phyloP scores from a whole-genome alignment of 2,329 filamentous ascomycete species.

The Hymenoscyphus occultus region DNA sequence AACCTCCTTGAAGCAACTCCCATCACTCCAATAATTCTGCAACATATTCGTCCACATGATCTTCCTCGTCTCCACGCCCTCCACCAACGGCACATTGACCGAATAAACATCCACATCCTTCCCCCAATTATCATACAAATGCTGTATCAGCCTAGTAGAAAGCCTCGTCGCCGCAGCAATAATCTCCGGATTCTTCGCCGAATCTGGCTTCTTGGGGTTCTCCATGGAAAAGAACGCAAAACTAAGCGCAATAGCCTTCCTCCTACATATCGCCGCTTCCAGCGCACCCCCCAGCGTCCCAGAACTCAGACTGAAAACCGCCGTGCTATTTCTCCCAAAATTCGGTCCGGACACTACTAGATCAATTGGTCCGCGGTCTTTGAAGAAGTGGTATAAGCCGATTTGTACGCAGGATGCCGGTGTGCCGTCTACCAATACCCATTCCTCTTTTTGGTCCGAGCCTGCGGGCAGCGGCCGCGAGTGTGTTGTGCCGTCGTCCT shows the following conservation, averaged over 20 bases:
- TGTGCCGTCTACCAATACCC: conserved; percentile 78
- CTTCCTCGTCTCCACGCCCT: conserved; percentile 67
- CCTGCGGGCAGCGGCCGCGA: conserved; percentile 50
- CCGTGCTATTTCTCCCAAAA: conserved; percentile 78
- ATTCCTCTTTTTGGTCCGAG: conserved; percentile 62
- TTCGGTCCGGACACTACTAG: conserved; percentile 78
- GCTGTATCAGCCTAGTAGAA: conserved; percentile 73
- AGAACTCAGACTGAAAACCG: conserved; percentile 73
- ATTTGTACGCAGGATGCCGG: conserved; percentile 81
- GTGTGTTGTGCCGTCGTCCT: conserved; percentile 67
- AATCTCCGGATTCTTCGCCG: conserved; percentile 69
- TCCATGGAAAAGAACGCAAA: conserved; percentile 84
- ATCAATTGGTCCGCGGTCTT: conserved; percentile 68
- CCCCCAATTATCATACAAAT: conserved; percentile 74
- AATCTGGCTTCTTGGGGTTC: conserved; percentile 35
- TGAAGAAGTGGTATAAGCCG: conserved; percentile 75
- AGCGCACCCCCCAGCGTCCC: conserved; percentile 76
- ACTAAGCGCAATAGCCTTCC: conserved; percentile 74
- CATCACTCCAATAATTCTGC: conserved; percentile 85
- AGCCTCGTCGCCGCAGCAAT: conserved; percentile 75
- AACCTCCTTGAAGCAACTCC: conserved; percentile 82
- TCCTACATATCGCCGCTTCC: conserved; percentile 70
- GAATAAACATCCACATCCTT: conserved; percentile 77
- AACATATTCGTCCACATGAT: conserved; percentile 82
- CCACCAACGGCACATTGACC: conserved; percentile 84